Evolutionary conservation across 306 rosid species (phyloP), one percentile per base, ranked within the genome.

Genomic region (Chamaecrista fasciculata): DNA sequence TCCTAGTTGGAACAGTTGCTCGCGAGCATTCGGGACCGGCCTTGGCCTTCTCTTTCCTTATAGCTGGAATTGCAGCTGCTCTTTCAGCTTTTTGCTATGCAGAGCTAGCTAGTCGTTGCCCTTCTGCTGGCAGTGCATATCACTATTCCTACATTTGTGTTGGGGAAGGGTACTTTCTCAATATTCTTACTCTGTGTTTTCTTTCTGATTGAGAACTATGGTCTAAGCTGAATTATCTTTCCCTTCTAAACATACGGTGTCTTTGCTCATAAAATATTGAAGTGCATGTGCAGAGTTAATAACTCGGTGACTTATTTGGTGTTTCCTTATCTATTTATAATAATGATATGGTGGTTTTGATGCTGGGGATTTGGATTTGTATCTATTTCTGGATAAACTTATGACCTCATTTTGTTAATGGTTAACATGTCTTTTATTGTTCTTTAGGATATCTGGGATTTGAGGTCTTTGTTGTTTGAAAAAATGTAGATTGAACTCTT

Each of bases 61-160:
- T 90, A 18, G 98, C 97, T 28, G 98, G 98, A 67, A 74, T 94
- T 24, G 96, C 98, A 0, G 95, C 96, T 46, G 90, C 95, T 6
- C 96, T 94, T 77, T 94, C 98, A 1, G 98, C 97, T 19, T 88
- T 94, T 75, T 90, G 95, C 55, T 94, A 90, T 78, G 97, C 98
- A 1, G 98, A 90, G 80, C 85, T 94, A 60, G 83, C 98, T 1
- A 88, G 98, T 78, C 89, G 97, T 1, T 94, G 91, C 50, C 97
- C 98, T 60, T 94, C 97, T n/a, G 98, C 98, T 18, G 98, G 97
- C 42, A 94, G 98, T 59, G 96, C 98, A 18, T 94, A 94, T 82
- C 98, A 94, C 73, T 94, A 90, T 63, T 75, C 99, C 0, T 94
- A 91, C 76, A 81, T 91, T 62, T 94, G 98, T 69, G 71, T 91